phyloP scores from a whole-genome alignment of 306 rosid species.

The Vigna reflexopilosa region DNA sequence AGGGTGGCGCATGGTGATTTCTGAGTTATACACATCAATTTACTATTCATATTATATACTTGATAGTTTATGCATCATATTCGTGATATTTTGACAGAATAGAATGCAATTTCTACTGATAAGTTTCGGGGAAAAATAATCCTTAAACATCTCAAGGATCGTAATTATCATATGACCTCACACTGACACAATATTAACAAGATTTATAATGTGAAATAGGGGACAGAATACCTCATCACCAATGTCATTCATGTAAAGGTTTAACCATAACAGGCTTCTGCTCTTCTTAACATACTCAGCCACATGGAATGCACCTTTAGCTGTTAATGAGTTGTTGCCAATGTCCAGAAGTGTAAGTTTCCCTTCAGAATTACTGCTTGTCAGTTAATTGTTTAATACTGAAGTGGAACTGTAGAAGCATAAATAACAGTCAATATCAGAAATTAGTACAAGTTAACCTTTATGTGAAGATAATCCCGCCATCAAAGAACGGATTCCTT shows the following conservation, averaged over 20 bases:
- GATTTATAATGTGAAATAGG: conserved; percentile 36
- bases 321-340: conserved; percentile 87
- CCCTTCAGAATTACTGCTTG: conserved; percentile 55
- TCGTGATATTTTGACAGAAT: conserved; percentile 17
- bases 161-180: conserved; percentile 23
- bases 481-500: conserved; percentile 85
- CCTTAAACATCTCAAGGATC: conserved; percentile 19
- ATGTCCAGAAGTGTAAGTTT: conserved; percentile 81
- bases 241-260: conserved; percentile 95
- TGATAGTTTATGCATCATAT: conserved; percentile 8
- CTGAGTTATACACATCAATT: conserved; percentile 23
- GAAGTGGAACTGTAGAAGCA: conserved; percentile 14
- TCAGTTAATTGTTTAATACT: conserved; percentile 44
- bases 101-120: conserved; percentile 28
- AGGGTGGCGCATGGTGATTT: neutral
- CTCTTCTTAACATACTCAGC: conserved; percentile 80
- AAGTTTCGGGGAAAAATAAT: conserved; percentile 5
- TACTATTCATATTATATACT: conserved; percentile 6
- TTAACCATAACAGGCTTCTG: conserved; percentile 77
- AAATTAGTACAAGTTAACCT: conserved; percentile 59
- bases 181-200: conserved; percentile 25
- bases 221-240: conserved; percentile 82
- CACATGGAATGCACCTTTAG: conserved; percentile 83
- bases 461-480: conserved; percentile 74
- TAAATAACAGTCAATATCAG: conserved; percentile 33